Evolutionary conservation across 345 rosid genomes (phyloP), one percentile per base, ranked within the genome.

Genomic region (Adansonia digitata): DNA sequence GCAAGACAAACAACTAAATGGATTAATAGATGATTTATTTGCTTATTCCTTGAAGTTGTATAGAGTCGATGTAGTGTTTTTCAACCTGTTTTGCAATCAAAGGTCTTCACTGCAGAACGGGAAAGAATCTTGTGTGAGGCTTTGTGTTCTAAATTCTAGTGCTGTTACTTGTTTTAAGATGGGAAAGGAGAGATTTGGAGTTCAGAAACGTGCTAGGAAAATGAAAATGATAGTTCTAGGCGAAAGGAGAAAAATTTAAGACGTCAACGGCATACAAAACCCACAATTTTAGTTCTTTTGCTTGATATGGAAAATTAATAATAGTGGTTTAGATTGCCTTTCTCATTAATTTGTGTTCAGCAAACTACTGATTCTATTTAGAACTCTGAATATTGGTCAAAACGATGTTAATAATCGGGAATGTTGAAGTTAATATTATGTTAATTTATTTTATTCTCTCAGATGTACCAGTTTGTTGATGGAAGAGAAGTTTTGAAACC

Each of bases 391-490:
- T 14, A 26, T 15, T 24, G 34, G 17, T 13, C 20, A 26, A 67
- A 45, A 67, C 45, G 14, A 26, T 15, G 20, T 45, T 7, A 35
- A 45, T 43, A 2, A 45, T 45, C 5, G 0, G 35, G 20, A 43
- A 45, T 45, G 55, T 4, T 43, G 34, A 67, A 15, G 72, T 46
- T 68, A 15, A 45, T 15, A 4, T 15, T 46, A 45, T 68, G 24
- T 56, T 68, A n/a, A n/a, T n/a, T n/a, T n/a, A 24, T 68, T 20
- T 46, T 46, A 46, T 17, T 46, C 40, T 20, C 49, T 29, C 72
- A 46, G 56, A 68, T 68, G 56, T 9, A 68, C 22, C 72, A 46
- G 26, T 46, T 68, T 68, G 57, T 68, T 68, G 56, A 68, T 27
- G 55, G 52, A 1, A 29, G 40, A 12, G 40, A 68, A 68, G 27